Evolutionary conservation across 164 flowering plant species (phyloP).

Genomic region (Vitis rupestris): DNA sequence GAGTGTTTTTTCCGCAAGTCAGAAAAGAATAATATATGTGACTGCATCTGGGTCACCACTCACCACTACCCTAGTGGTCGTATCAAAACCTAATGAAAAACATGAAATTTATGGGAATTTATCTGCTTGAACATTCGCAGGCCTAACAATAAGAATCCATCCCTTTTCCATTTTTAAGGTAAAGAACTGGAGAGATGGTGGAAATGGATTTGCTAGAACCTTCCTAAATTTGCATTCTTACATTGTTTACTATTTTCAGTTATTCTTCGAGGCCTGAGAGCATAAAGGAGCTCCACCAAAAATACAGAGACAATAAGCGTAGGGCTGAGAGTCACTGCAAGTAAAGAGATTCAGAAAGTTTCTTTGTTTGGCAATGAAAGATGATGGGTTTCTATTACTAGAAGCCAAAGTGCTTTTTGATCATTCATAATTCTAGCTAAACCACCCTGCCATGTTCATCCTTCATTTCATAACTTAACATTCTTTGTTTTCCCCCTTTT

Average conservation of each 20-base stretch:
- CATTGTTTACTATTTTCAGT: background rate
- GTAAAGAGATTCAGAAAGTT: slow-evolving; percentile 4
- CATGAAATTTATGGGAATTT: background rate
- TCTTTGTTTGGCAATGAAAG: slow-evolving; percentile 6
- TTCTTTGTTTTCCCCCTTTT: no score
- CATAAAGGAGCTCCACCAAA: slow-evolving; percentile 21
- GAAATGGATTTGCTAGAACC: background rate
- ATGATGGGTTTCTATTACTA: slow-evolving; percentile 5
- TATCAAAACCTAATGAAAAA: background rate
- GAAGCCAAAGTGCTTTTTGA: slow-evolving; percentile 11
- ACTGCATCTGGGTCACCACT: slow-evolving; percentile 4
- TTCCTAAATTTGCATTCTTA: background rate
- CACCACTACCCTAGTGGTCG: background rate
- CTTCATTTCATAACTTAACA: background rate
- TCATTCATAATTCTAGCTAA: background rate
- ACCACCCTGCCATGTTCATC: background rate
- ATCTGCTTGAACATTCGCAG: slow-evolving; percentile 1
- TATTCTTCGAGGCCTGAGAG: background rate
- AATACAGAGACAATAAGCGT: background rate
- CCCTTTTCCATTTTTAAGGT: slow-evolving; percentile 11
- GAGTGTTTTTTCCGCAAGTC: background rate
- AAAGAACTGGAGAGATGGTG: background rate
- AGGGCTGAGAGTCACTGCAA: slow-evolving; percentile 8
- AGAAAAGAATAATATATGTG: background rate
- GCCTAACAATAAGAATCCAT: background rate